A percentile compares a stretch with the other conserved stretches of the same genome.
Conservation (phyloP, 78 protist genomes). For the Dictyostelium purpureum region DNA sequence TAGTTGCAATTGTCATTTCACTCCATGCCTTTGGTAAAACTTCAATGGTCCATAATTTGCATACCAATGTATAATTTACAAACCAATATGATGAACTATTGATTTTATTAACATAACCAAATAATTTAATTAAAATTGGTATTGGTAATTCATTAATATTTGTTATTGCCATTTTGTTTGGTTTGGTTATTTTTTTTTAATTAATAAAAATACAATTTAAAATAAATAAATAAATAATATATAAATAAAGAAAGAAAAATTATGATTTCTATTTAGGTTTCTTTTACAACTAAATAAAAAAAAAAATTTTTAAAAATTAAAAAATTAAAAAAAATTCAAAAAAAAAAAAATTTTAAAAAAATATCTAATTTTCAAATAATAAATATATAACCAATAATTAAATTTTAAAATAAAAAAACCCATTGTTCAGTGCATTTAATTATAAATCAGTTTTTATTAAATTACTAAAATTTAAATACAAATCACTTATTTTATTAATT, state of each 20-base stretch:
- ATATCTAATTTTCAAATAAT: too few relatives aligned
- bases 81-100: constrained; percentile 54
- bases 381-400: too few relatives aligned
- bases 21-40: constrained; percentile 54
- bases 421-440: too few relatives aligned
- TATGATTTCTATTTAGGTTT: background rate
- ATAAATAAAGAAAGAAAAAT: too few relatives aligned
- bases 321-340: too few relatives aligned
- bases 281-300: background rate
- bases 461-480: too few relatives aligned
- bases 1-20: constrained; percentile 42
- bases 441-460: too few relatives aligned
- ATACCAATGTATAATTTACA: constrained; percentile 61
- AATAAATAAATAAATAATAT: too few relatives aligned
- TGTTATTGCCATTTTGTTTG: background rate
- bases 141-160: constrained; percentile 71
- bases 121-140: constrained; percentile 9
- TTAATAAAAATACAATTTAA: background rate
- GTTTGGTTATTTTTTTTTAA: background rate
- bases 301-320: too few relatives aligned
- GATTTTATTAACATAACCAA: constrained; percentile 32
- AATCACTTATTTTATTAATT: too few relatives aligned
- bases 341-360: too few relatives aligned
- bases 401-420: too few relatives aligned
- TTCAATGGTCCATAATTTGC: constrained; percentile 41